These are phyloP conservation scores for Medicago lupulina DNA, from an alignment of 306 rosid species.

Conservation along the genomic window DNA sequence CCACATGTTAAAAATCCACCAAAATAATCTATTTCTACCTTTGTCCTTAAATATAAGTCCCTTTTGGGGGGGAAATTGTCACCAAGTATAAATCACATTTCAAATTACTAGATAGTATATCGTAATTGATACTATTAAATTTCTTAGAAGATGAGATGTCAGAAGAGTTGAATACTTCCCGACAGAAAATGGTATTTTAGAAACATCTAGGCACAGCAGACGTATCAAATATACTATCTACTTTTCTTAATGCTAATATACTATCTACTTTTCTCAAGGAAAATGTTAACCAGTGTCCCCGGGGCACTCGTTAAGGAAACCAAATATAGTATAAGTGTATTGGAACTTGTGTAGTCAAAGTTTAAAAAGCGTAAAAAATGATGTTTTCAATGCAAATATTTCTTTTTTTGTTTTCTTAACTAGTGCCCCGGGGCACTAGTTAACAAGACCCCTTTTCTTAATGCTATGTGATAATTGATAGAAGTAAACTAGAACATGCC, in stretches of 20 bases:
- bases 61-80: too few species aligned
- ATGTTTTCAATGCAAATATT: too few species aligned
- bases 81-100: not conserved
- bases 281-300: too few species aligned
- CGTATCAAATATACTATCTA: not conserved
- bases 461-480: not conserved
- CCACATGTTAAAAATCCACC: not conserved
- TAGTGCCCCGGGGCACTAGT: too few species aligned
- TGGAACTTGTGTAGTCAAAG: too few species aligned
- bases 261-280: too few species aligned
- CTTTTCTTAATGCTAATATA: not conserved
- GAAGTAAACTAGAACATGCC: constrained; percentile 13
- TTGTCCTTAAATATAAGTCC: not conserved
- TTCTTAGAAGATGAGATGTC: not conserved
- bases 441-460: too few species aligned
- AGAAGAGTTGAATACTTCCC: not conserved
- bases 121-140: not conserved
- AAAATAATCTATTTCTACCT: constrained; percentile 15
- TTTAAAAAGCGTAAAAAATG: too few species aligned
- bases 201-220: not conserved
- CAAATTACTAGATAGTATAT: not conserved
- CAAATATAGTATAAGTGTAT: too few species aligned
- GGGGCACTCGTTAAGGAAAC: too few species aligned
- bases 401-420: too few species aligned
- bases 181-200: not conserved